Evolutionary conservation across 208 protist species (phyloP).

Genomic region (Trypanosoma conorhini): DNA sequence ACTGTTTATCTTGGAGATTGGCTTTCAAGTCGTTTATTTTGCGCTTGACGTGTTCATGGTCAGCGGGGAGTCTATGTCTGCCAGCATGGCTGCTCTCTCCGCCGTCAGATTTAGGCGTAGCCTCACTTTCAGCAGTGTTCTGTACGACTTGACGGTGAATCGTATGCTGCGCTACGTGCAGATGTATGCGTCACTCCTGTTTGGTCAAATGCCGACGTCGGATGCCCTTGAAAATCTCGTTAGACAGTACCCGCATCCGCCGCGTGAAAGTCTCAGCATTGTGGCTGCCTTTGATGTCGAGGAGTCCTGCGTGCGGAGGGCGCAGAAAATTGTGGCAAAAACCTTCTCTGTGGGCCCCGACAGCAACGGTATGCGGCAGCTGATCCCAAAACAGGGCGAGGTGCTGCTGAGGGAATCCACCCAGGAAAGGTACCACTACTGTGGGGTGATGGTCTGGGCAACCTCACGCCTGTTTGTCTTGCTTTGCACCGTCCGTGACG

Average conservation of each 20-base stretch:
- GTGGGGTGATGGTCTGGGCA: slow-evolving; percentile 69
- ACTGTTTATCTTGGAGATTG: slow-evolving; percentile 82
- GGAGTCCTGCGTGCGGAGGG: slow-evolving; percentile 53
- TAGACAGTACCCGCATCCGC: slow-evolving; percentile 77
- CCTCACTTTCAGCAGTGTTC: slow-evolving; percentile 70
- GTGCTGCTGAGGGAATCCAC: slow-evolving; percentile 29
- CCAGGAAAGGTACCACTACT: slow-evolving; percentile 56
- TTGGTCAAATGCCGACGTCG: slow-evolving; percentile 41
- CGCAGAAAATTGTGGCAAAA: slow-evolving; percentile 40
- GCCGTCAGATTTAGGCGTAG: slow-evolving; percentile 74
- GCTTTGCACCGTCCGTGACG: slow-evolving; percentile 37
- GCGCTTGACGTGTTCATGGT: slow-evolving; percentile 87
- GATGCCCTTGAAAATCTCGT: slow-evolving; percentile 65
- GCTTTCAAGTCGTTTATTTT: slow-evolving; percentile 87
- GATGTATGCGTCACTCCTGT: slow-evolving; percentile 43
- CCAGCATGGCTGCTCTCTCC: slow-evolving; percentile 48
- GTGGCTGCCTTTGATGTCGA: slow-evolving; percentile 63
- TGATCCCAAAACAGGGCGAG: slow-evolving; percentile 31
- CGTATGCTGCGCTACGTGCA: slow-evolving; percentile 33
- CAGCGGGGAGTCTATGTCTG: slow-evolving; percentile 52
- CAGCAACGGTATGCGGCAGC: slow-evolving; percentile 11
- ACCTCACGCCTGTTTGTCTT: slow-evolving; percentile 68
- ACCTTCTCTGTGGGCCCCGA: not conserved
- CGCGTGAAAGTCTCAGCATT: slow-evolving; percentile 51
- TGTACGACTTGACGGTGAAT: slow-evolving; percentile 77